phyloP scores from a whole-genome alignment of 2,329 filamentous ascomycete species.

The Colletotrichum sp. region DNA sequence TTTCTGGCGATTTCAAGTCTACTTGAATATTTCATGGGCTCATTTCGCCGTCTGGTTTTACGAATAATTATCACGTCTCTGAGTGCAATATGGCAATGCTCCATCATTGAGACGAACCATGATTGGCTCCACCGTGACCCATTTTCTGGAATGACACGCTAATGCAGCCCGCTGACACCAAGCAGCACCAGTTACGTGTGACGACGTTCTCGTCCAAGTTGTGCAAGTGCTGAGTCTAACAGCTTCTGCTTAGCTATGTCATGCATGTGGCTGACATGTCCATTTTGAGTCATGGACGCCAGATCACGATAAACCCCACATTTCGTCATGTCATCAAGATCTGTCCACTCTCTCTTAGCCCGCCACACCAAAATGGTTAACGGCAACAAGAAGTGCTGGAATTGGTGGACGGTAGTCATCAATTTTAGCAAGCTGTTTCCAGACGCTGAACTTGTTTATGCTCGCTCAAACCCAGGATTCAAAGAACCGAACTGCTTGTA shows the following conservation, averaged over 20 bases:
- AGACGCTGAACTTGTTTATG: not conserved
- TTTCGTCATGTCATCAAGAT: not conserved
- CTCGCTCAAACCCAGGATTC: conserved; percentile 47
- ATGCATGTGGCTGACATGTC: not conserved
- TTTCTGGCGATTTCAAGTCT: not conserved
- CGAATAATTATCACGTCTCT: not conserved
- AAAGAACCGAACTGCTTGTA: conserved; percentile 79
- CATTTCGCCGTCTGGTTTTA: not conserved
- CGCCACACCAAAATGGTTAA: accelerated
- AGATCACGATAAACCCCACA: not conserved
- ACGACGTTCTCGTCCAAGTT: not conserved
- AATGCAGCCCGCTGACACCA: not conserved
- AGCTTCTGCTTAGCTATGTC: not conserved
- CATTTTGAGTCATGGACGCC: no score
- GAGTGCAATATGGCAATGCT: not conserved
- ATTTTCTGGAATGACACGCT: not conserved
- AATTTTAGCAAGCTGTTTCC: not conserved
- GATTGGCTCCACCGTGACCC: not conserved
- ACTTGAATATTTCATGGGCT: not conserved
- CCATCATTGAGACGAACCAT: not conserved
- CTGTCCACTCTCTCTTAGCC: not conserved
- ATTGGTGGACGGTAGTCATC: not conserved
- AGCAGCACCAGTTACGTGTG: not conserved
- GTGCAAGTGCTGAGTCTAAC: not conserved
- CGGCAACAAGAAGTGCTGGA: accelerated